These are phyloP conservation scores for Calcarisporium arbuscula DNA, from an alignment of 2,329 filamentous ascomycete genomes.

Conservation along the genomic window DNA sequence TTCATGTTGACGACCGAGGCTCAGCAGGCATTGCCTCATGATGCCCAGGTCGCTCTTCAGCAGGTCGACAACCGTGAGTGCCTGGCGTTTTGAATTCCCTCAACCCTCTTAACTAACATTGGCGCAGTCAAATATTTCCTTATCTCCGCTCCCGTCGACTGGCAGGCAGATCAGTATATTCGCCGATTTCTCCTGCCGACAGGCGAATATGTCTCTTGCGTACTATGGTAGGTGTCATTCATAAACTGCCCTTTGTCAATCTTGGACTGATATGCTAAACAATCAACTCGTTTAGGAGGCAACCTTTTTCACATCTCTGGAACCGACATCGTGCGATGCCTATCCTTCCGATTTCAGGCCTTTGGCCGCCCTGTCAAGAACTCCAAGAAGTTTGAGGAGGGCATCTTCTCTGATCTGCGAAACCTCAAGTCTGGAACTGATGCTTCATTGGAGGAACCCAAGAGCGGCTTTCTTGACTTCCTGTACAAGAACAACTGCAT, in stretches of 20 bases:
- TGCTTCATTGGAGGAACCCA: constrained; percentile 95
- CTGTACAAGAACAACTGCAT: constrained; percentile 99
- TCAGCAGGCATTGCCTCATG: constrained; percentile 90
- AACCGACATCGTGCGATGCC: constrained; percentile 95
- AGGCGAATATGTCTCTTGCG: constrained; percentile 97
- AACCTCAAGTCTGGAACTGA: constrained; percentile 98
- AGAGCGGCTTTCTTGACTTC: constrained; percentile 97
- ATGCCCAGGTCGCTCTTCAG: constrained; percentile 93
- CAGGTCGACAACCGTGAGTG: constrained; percentile 92
- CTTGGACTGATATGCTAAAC: background rate
- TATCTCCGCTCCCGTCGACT: constrained; percentile 96
- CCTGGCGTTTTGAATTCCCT: background rate
- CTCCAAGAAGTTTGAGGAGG: constrained; percentile 99
- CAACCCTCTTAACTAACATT: background rate
- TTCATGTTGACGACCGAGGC: constrained; percentile 98
- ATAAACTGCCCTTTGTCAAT: background rate
- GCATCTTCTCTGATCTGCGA: constrained; percentile 96
- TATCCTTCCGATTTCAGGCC: constrained; percentile 96
- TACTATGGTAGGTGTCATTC: constrained; percentile 60
- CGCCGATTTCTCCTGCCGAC: constrained; percentile 91
- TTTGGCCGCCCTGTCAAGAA: constrained; percentile 98
- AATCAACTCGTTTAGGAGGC: constrained; percentile 20
- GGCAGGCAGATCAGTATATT: constrained; percentile 95
- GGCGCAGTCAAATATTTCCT: constrained; percentile 98
- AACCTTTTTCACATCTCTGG: constrained; percentile 99